Base-by-base conservation (phyloP, 2,329 filamentous ascomycete genomes). In the Pseudogymnoascus destructans region DNA sequence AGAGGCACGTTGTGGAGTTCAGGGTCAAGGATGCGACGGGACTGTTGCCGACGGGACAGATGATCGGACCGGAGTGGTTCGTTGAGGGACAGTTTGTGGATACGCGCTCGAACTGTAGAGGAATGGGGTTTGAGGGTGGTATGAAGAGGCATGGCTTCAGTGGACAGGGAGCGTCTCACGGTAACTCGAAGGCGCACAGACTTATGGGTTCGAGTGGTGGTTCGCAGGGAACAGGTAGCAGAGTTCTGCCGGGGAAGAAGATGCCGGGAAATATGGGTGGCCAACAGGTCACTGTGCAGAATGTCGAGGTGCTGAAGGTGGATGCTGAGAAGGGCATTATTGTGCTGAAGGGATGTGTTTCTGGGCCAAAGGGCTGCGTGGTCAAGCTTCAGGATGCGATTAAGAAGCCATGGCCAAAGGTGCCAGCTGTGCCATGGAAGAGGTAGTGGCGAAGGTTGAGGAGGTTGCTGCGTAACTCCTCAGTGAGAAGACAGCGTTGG, bases 191-290 rank as follows among this genome's bases (percentile, higher is more conserved):
- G 75, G 90, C 89, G 68, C 93, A 98, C 78, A 82, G 93, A 68
- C 87, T 87, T 25, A 88, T 96, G 75, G 93, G 93, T 77, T 92
- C 89, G 32, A 80, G 86, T 6, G 93, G 93, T 70, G 89, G 87
- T 61, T 87, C 86, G 65, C 93, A 98, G 73, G 93, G 93, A 63
- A 85, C 87, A 70, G 93, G 93, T 74, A 95, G 89, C 62, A 83
- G 93, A 73, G 92, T 98, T 21, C 76, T 90, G 69, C 93, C 93
- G 0, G 93, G 93, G 61, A 98, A 98, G 82, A 93, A 90, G 75
- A 98, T 98, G 93, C 83, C 93, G 3, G 93, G 93, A 58, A 83
- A 89, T 60, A 97, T 98, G 93, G 93, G 93, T 63, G 87, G 86
- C 64, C 81, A 95, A 72, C 83, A 82, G 64, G 87, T 90, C 59